Evolutionary conservation across 805 yeast genomes (phyloP).

Genomic region (Candida xyloterini): DNA sequence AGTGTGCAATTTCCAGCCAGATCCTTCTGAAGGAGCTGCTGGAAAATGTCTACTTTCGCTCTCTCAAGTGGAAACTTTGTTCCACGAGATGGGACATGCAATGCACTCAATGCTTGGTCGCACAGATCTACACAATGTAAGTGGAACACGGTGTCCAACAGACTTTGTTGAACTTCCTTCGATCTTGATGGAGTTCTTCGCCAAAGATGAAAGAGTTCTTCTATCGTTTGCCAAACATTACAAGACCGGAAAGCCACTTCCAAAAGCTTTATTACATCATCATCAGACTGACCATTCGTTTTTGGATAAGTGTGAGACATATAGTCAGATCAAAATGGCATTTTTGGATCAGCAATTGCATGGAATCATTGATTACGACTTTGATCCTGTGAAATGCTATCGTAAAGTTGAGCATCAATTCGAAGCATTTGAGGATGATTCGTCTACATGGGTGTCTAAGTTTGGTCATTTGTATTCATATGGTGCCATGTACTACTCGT

Average conservation of each 20-base stretch:
- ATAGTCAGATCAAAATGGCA: conserved; percentile 88
- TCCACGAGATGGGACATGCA: conserved; percentile 99
- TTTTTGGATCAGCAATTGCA: conserved; percentile 81
- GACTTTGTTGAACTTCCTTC: conserved; percentile 97
- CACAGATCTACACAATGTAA: conserved; percentile 83
- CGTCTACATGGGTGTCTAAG: conserved; percentile 88
- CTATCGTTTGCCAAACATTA: conserved; percentile 69
- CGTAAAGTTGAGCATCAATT: conserved; percentile 60
- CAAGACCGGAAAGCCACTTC: conserved; percentile 60
- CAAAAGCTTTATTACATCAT: conserved; percentile 45
- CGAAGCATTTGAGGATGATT: conserved; percentile 61
- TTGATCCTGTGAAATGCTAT: conserved; percentile 61
- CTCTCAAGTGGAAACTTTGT: conserved; percentile 85
- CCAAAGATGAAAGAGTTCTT: conserved; percentile 75
- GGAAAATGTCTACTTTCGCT: conserved; percentile 59
- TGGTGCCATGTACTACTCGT: conserved; percentile 92
- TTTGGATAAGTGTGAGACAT: conserved; percentile 69
- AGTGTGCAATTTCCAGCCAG: conserved; percentile 72
- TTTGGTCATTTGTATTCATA: conserved; percentile 92
- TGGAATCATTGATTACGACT: conserved; percentile 38
- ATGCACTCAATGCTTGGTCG: conserved; percentile 96
- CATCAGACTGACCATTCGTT: conserved; percentile 51
- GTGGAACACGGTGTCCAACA: conserved; percentile 93
- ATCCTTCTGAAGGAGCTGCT: conserved; percentile 33
- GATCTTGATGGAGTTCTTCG: conserved; percentile 92